Evolutionary conservation across 1,139 yeast species (phyloP).

Genomic region (Blastobotrys illinoisensis): DNA sequence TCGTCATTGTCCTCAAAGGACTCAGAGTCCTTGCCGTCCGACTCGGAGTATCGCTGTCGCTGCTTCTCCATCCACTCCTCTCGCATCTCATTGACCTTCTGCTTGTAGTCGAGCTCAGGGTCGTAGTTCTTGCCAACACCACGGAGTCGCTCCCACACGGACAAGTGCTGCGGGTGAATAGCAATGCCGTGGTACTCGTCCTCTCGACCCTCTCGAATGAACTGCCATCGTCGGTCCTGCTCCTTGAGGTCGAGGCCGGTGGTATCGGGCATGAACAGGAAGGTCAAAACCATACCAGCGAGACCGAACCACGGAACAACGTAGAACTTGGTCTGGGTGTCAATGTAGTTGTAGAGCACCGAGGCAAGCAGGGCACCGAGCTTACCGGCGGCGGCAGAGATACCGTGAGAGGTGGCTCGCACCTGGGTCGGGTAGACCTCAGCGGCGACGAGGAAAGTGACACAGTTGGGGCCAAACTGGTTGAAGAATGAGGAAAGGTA

Average conservation of each 20-base stretch:
- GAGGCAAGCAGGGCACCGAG: constrained; percentile 96
- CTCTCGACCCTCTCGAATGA: constrained; percentile 31
- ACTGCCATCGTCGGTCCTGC: constrained; percentile 36
- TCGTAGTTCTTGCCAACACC: constrained; percentile 35
- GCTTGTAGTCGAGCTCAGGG: constrained; percentile 36
- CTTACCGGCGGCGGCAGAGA: constrained; percentile 95
- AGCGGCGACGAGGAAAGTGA: constrained; percentile 94
- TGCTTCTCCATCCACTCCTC: constrained; percentile 34
- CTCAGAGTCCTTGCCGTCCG: constrained; percentile 16
- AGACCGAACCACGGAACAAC: constrained; percentile 39
- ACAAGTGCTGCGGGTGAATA: constrained; percentile 33
- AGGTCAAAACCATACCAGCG: constrained; percentile 33
- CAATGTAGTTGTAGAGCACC: constrained; percentile 43
- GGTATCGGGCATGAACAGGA: constrained; percentile 34
- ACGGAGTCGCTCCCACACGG: constrained; percentile 34
- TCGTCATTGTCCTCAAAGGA: constrained; percentile 18
- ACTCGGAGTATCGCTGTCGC: constrained; percentile 25
- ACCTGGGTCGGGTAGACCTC: constrained; percentile 96
- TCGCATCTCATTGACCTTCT: constrained; percentile 34
- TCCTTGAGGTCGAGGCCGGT: constrained; percentile 36
- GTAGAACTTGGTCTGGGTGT: constrained; percentile 32
- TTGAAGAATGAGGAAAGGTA: constrained; percentile 61
- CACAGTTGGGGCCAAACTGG: constrained; percentile 84
- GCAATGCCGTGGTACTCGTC: constrained; percentile 38
- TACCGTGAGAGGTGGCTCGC: constrained; percentile 97